Evolutionary conservation across 371 early-diverging fungal species (phyloP), one percentile per base, ranked within the genome.

Genomic region (Mortierella sp.): DNA sequence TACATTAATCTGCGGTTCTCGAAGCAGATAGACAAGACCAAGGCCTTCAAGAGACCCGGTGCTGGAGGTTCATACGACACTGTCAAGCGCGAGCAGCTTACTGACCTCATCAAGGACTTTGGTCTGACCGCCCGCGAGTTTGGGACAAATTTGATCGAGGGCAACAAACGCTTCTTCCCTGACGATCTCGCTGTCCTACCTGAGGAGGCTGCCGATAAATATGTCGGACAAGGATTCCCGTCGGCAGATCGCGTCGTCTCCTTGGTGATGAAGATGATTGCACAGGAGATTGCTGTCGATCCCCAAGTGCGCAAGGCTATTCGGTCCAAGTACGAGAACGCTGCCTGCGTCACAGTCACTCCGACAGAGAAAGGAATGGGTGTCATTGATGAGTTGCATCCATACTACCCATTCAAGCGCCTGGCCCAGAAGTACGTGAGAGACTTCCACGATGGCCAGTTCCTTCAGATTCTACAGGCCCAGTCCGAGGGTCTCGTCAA

Each of bases 391-490:
- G 88, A 84, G 2, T 80, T 87, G 17, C 96, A 97, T 64, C 90
- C 93, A 2, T 92, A 86, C 64, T 84, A 88, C 82, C 89, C 91
- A 1, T 96, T 94, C 86, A 97, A 97, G 82, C 97, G 89, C 54
- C 70, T 98, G 59, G 73, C 78, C 11, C 86, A 89, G 26, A 97
- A 97, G 72, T 94, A 91, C 2, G 79, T 94, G 9, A 68, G 75
- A 4, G 87, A 80, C 17, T 95, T 95, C 64, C 81, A 72, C 11
- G 87, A 91, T 56, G 91, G 86, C 2, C 90, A 91, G 72, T 94
- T 95, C 69, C 75, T 96, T 28, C 86, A 87, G 49, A 85, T 97
- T 3, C 68, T 91, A 6, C 84, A 90, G 54, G 96, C 94, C 0
- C 97, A 93, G 62, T 60, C 80, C 1, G 90, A 91, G 24, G 94